Conservation (phyloP, 2,329 filamentous ascomycete genomes). For the Cadophora sp. region DNA sequence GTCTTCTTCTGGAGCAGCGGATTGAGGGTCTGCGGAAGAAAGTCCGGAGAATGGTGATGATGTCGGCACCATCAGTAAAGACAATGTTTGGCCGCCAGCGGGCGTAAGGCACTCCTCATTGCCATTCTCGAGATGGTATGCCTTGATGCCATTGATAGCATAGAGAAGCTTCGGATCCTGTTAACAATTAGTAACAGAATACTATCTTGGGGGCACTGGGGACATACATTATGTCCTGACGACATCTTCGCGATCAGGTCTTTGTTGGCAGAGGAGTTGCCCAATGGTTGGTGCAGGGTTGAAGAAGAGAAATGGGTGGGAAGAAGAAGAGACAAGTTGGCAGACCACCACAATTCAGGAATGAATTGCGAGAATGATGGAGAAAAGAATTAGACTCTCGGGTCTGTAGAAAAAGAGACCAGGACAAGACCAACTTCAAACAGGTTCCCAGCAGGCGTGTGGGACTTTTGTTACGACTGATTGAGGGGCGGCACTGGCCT, state of each 20-base stretch:
- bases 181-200: slow-evolving; percentile 24
- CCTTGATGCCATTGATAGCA: slow-evolving; percentile 83
- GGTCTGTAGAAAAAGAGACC: background rate
- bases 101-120: slow-evolving; percentile 83
- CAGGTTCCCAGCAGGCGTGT: background rate
- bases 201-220: background rate
- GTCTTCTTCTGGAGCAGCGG: slow-evolving; percentile 75
- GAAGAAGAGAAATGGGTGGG: slow-evolving; percentile 10
- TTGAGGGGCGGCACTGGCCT: slow-evolving; percentile 1
- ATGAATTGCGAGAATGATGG: slow-evolving; percentile 3
- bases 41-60: slow-evolving; percentile 69
- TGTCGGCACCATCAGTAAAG: slow-evolving; percentile 94
- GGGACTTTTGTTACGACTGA: slow-evolving; percentile 6
- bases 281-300: slow-evolving; percentile 10
- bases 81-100: slow-evolving; percentile 87
- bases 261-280: slow-evolving; percentile 12
- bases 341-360: slow-evolving; percentile 1
- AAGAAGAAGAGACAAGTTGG: background rate
- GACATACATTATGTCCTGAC: slow-evolving; percentile 42
- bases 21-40: slow-evolving; percentile 60
- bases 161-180: slow-evolving; percentile 70
- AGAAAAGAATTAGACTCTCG: background rate
- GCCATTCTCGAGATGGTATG: slow-evolving; percentile 90
- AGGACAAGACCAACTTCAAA: slow-evolving; percentile 9
- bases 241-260: slow-evolving; percentile 32